Percentiles rank a stretch among this genome's conserved stretches.
phyloP scores from a whole-genome alignment of 2,329 filamentous ascomycete species.

The Colletotrichum horii region DNA sequence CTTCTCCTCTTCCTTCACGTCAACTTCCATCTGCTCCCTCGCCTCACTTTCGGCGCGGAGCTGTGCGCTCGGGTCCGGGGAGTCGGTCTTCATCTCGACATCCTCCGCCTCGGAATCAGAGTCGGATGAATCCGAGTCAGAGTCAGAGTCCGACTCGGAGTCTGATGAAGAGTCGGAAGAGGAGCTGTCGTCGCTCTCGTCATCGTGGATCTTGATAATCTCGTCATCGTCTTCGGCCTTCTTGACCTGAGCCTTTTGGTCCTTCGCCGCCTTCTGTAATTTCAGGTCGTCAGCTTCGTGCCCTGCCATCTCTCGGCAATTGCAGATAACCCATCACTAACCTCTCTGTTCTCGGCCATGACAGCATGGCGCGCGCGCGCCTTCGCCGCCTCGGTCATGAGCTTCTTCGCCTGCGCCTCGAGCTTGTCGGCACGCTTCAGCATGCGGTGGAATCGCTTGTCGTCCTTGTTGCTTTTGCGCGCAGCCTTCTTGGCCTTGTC shows the following conservation, averaged over 20 bases:
- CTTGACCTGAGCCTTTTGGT: conserved; percentile 24
- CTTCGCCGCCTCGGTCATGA: conserved; percentile 45
- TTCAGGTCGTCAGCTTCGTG: neutral
- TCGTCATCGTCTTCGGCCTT: conserved; percentile 13
- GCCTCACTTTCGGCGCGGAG: conserved; percentile 22
- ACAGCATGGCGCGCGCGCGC: conserved; percentile 30
- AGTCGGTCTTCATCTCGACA: conserved; percentile 24
- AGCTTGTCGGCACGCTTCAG: conserved; percentile 44
- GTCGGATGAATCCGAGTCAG: conserved; percentile 7
- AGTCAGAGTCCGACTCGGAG: neutral
- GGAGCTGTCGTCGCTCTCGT: conserved; percentile 23
- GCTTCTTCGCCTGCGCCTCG: conserved; percentile 42
- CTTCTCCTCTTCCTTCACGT: conserved; percentile 22
- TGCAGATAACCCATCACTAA: conserved; percentile 9
- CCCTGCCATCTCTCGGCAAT: neutral
- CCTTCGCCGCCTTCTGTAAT: conserved; percentile 30
- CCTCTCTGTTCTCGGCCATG: conserved; percentile 29
- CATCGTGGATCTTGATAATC: conserved; percentile 20
- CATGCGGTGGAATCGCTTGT: conserved; percentile 43
- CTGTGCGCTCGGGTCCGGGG: conserved; percentile 17
- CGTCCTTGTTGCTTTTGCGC: conserved; percentile 32
- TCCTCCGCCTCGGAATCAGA: conserved; percentile 26
- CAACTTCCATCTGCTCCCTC: conserved; percentile 30
- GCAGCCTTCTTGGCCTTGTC: conserved; percentile 35
- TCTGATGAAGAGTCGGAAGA: conserved; percentile 26